phyloP scores from a whole-genome alignment of 306 rosid genomes.

The Cicer cuneatum region DNA sequence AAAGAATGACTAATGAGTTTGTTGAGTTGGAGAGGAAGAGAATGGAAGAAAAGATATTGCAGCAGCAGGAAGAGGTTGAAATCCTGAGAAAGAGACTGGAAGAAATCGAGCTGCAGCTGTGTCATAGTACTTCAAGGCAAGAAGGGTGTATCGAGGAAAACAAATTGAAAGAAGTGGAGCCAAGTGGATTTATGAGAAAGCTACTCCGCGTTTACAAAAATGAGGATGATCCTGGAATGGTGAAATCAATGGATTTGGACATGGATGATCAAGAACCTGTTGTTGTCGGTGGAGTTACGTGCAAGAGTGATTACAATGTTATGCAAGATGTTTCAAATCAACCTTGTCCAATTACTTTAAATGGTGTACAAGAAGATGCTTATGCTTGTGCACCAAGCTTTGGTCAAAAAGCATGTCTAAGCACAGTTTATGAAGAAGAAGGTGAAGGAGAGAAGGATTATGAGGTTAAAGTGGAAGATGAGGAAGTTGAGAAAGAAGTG shows the following conservation, averaged over 20 bases:
- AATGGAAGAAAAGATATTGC: constrained; percentile 87
- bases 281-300: constrained; percentile 53
- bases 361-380: constrained; percentile 48
- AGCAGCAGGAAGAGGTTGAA: constrained; percentile 95
- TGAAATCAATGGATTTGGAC: constrained; percentile 96
- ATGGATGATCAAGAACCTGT: constrained; percentile 93
- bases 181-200: constrained; percentile 71
- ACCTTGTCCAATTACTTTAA: constrained; percentile 43
- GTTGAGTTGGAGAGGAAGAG: constrained; percentile 90
- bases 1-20: constrained; percentile 84
- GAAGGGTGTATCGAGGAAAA: constrained; percentile 48
- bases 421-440: constrained; percentile 89
- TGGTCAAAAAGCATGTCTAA: constrained; percentile 64
- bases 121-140: constrained; percentile 47
- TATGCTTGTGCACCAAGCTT: constrained; percentile 54
- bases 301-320: constrained; percentile 46
- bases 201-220: constrained; percentile 72
- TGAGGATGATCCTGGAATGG: constrained; percentile 80
- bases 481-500: constrained; percentile 81
- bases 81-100: constrained; percentile 76
- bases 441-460: constrained; percentile 58
- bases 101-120: constrained; percentile 81
- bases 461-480: constrained; percentile 60
- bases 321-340: constrained; percentile 51
- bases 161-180: constrained; percentile 61